phyloP scores from a whole-genome alignment of 306 rosid genomes.

The Quercus bicolor region DNA sequence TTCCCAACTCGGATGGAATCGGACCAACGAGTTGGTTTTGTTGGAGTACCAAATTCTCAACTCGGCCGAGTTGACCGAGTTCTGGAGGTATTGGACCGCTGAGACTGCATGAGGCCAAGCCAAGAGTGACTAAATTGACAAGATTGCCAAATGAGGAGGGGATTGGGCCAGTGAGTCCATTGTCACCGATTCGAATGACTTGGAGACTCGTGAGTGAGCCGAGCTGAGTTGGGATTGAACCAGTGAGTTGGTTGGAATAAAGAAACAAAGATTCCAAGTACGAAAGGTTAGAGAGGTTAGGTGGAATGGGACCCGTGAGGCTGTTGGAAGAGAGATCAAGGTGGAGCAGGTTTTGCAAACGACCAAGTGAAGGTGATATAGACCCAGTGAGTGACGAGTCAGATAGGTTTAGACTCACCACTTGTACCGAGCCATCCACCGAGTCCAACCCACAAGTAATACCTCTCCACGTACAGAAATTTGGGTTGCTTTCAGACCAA shows the following conservation, averaged over 20 bases:
- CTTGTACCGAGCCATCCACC: conserved; percentile 31
- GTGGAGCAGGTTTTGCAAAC: conserved; percentile 53
- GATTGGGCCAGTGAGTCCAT: conserved; percentile 59
- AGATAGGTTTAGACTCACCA: conserved; percentile 72
- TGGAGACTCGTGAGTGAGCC: conserved; percentile 64
- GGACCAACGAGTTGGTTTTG: conserved; percentile 64
- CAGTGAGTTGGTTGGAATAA: conserved; percentile 71
- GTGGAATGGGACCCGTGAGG: conserved; percentile 81
- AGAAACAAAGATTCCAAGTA: conserved; percentile 68
- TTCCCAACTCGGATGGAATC: conserved; percentile 74
- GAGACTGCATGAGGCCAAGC: conserved; percentile 67
- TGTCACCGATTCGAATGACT: conserved; percentile 79
- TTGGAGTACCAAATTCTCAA: conserved; percentile 58
- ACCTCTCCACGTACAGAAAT: conserved; percentile 78
- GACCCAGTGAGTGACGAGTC: conserved; percentile 82
- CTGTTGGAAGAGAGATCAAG: conserved; percentile 80
- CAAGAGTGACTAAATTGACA: conserved; percentile 50
- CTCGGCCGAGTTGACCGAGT: conserved; percentile 56
- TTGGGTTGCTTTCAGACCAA: conserved; percentile 55
- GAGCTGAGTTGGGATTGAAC: conserved; percentile 59
- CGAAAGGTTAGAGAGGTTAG: conserved; percentile 56
- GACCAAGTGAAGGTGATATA: conserved; percentile 58
- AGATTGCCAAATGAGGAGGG: conserved; percentile 74
- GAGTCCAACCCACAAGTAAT: conserved; percentile 55
- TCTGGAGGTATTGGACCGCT: conserved; percentile 63